Evolutionary conservation across 805 yeast genomes (phyloP).

Genomic region (Starmerella apicola): DNA sequence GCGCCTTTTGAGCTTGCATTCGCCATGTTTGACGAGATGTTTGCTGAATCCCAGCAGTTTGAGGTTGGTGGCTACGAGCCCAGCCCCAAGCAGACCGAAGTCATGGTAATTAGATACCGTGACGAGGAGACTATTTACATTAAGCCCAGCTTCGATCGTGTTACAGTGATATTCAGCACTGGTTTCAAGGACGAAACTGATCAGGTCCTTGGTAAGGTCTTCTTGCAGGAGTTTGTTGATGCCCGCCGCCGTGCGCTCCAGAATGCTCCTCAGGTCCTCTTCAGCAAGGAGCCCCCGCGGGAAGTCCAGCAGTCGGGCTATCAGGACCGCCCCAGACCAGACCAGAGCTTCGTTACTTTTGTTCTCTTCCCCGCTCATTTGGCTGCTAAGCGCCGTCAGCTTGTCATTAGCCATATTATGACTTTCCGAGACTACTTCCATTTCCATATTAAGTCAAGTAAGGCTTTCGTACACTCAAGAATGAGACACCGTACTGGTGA

Average conservation of each 20-base stretch:
- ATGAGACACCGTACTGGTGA: slow-evolving; percentile 94
- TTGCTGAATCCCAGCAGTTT: slow-evolving; percentile 29
- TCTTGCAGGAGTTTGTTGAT: slow-evolving; percentile 67
- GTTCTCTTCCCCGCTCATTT: slow-evolving; percentile 41
- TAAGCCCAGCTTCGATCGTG: slow-evolving; percentile 88
- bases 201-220: slow-evolving; percentile 36
- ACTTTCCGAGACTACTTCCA: slow-evolving; percentile 94
- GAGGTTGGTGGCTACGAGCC: slow-evolving; percentile 28
- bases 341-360: slow-evolving; percentile 40
- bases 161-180: slow-evolving; percentile 90
- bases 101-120: slow-evolving; percentile 67
- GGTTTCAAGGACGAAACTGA: slow-evolving; percentile 95
- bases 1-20: slow-evolving; percentile 89
- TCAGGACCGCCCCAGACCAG: slow-evolving; percentile 28
- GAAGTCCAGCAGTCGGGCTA: slow-evolving; percentile 47
- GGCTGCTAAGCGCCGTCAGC: slow-evolving; percentile 63
- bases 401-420: slow-evolving; percentile 81
- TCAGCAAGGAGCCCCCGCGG: slow-evolving; percentile 83
- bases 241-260: slow-evolving; percentile 93
- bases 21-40: slow-evolving; percentile 56
- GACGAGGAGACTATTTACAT: slow-evolving; percentile 87
- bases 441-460: slow-evolving; percentile 95
- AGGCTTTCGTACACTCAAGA: slow-evolving; percentile 96
- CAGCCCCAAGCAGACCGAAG: slow-evolving; percentile 38
- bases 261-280: slow-evolving; percentile 95